These are phyloP conservation scores for Penicillium sp. DNA, from an alignment of 2,329 filamentous ascomycete species.

Conservation along the genomic window DNA sequence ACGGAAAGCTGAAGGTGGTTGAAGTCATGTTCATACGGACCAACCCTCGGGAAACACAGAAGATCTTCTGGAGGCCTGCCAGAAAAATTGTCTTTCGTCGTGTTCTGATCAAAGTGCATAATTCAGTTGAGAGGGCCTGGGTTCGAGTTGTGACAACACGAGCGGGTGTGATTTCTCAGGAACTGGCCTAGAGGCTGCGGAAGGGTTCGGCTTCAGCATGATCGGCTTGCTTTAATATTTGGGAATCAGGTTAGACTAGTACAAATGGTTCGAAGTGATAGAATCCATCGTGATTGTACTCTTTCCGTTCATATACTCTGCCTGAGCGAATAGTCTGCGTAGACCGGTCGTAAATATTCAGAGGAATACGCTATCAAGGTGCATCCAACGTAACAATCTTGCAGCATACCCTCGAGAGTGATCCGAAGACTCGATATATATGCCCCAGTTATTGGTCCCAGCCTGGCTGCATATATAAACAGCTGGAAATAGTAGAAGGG, in stretches of 20 bases:
- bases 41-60: not conserved
- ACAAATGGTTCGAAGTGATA: not conserved
- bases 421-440: not conserved
- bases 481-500: conserved; percentile 12
- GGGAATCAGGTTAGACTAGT: not conserved
- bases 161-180: not conserved
- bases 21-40: not conserved
- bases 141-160: not conserved
- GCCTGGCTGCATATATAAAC: not conserved
- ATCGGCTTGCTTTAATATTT: not conserved
- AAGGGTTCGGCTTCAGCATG: not conserved
- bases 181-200: not conserved
- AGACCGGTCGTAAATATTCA: not conserved
- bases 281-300: not conserved
- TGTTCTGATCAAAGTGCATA: not conserved
- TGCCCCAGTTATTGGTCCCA: conserved; percentile 6
- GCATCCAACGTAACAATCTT: not conserved
- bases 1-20: not conserved
- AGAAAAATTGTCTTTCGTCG: not conserved
- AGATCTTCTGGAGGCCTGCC: not conserved
- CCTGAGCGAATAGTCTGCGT: not conserved
- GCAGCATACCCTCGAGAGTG: not conserved
- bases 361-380: not conserved
- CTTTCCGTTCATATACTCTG: not conserved
- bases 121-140: not conserved